phyloP scores from a whole-genome alignment of 805 yeast genomes.

The Wickerhamomyces sydowiorum region DNA sequence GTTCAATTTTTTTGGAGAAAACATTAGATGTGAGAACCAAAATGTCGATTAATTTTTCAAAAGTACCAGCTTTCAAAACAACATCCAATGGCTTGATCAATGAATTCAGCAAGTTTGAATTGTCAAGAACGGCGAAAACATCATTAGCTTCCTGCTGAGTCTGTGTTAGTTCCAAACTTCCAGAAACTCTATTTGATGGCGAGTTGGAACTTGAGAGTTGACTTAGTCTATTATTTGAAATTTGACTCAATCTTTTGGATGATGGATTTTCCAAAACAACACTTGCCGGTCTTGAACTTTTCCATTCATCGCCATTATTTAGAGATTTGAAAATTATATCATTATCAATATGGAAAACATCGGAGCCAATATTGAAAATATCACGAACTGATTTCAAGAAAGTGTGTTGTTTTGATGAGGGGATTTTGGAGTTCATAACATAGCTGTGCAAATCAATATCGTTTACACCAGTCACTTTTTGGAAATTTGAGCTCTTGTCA shows the following conservation, averaged over 20 bases:
- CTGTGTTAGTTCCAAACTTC: slow-evolving; percentile 24
- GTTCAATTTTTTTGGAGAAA: slow-evolving; percentile 40
- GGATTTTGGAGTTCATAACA: slow-evolving; percentile 15
- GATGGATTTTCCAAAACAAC: slow-evolving; percentile 42
- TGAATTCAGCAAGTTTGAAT: slow-evolving; percentile 18
- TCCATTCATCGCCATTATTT: slow-evolving; percentile 25
- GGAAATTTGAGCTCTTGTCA: slow-evolving; percentile 4
- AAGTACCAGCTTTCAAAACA: slow-evolving; percentile 60
- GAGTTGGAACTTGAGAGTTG: slow-evolving; percentile 5
- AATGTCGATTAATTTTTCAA: slow-evolving; percentile 75
- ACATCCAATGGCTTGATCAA: slow-evolving; percentile 31
- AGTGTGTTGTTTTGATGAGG: slow-evolving; percentile 35
- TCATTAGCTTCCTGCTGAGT: slow-evolving; percentile 20
- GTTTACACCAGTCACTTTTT: slow-evolving; percentile 38
- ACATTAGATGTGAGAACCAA: slow-evolving; percentile 66
- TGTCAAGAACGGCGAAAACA: slow-evolving; percentile 28
- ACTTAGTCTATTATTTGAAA: slow-evolving; percentile 24
- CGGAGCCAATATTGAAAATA: slow-evolving; percentile 54
- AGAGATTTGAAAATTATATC: slow-evolving; percentile 57
- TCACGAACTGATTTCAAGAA: slow-evolving; percentile 55
- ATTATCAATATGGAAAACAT: slow-evolving; percentile 47
- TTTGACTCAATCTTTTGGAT: slow-evolving; percentile 32
- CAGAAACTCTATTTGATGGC: slow-evolving; percentile 16
- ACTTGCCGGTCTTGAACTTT: slow-evolving; percentile 38
- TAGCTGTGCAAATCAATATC: slow-evolving; percentile 34